These are phyloP conservation scores for Tolypocladium ophioglossoides DNA, from an alignment of 2,329 filamentous ascomycete species.

Conservation along the genomic window DNA sequence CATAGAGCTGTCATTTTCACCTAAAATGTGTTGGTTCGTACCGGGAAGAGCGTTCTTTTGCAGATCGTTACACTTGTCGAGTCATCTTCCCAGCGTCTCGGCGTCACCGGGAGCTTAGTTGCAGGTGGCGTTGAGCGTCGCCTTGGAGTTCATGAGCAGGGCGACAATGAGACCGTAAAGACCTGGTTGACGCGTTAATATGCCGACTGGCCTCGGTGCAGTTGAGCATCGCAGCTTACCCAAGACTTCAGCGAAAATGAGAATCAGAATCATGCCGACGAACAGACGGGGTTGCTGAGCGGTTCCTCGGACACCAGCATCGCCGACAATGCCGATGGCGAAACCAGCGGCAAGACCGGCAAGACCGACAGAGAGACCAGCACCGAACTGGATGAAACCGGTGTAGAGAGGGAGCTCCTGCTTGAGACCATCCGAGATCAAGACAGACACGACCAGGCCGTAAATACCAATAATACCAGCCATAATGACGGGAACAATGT, in stretches of 20 bases:
- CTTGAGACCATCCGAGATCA: constrained; percentile 70
- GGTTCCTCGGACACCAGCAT: constrained; percentile 79
- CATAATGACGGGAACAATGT: constrained; percentile 99
- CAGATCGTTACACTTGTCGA: constrained; percentile 26
- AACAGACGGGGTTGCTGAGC: constrained; percentile 79
- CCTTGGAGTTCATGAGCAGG: constrained; percentile 98
- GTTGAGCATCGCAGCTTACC: constrained; percentile 43
- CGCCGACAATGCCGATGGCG: constrained; percentile 79
- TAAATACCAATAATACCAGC: constrained; percentile 99
- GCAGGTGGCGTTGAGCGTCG: constrained; percentile 52
- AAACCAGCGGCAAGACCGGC: constrained; percentile 78
- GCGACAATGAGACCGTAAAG: constrained; percentile 98
- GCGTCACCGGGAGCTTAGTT: constrained; percentile 18
- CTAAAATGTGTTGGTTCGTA: constrained; percentile 11
- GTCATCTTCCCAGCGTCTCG: constrained; percentile 12
- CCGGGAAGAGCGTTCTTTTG: constrained; percentile 12
- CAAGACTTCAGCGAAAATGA: constrained; percentile 99
- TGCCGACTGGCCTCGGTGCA: no score
- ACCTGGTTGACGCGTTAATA: constrained; percentile 42
- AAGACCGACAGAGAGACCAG: constrained; percentile 71
- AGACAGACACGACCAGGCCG: constrained; percentile 77
- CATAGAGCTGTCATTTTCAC: constrained; percentile 12
- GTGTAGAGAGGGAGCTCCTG: constrained; percentile 68
- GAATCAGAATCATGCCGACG: constrained; percentile 97
- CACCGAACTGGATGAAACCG: constrained; percentile 77